Conservation (phyloP, 78 protist genomes). For the Monosiga brevicollis region DNA sequence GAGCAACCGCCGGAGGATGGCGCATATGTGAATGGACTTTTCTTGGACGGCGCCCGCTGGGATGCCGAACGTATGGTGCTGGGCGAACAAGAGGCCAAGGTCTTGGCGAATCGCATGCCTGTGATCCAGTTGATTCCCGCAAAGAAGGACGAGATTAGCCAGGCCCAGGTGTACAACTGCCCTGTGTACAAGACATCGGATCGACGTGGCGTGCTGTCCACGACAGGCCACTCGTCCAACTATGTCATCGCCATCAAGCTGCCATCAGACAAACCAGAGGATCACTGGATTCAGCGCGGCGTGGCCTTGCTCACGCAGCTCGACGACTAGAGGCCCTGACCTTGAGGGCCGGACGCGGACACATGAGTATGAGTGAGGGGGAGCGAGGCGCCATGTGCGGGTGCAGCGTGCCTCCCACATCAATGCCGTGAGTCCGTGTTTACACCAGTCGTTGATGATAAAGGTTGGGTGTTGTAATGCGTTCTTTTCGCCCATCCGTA, state of each 20-base stretch:
- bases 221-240: slow-evolving; percentile 41
- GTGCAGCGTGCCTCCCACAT: slow-evolving; percentile 60
- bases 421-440: slow-evolving; percentile 53
- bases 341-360: neutral
- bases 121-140: slow-evolving; percentile 20
- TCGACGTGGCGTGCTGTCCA: slow-evolving; percentile 40
- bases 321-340: slow-evolving; percentile 35
- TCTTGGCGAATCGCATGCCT: slow-evolving; percentile 25
- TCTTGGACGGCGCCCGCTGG: slow-evolving; percentile 65
- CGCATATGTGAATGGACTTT: slow-evolving; percentile 47
- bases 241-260: slow-evolving; percentile 53
- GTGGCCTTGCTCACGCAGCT: slow-evolving; percentile 48
- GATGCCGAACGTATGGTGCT: neutral
- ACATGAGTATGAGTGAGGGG: neutral
- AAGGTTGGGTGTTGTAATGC: no score
- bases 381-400: slow-evolving; percentile 21
- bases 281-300: slow-evolving; percentile 66
- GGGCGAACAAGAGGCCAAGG: slow-evolving; percentile 28
- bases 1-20: slow-evolving; percentile 28
- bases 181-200: slow-evolving; percentile 49
- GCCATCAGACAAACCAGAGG: slow-evolving; percentile 17
- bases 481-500: slow-evolving; percentile 39
- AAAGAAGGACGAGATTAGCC: neutral
- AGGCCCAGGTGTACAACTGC: neutral
- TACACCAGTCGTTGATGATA: no score